Conservation (phyloP, 495 filamentous ascomycete species). For the Xylaria flabelliformis region DNA sequence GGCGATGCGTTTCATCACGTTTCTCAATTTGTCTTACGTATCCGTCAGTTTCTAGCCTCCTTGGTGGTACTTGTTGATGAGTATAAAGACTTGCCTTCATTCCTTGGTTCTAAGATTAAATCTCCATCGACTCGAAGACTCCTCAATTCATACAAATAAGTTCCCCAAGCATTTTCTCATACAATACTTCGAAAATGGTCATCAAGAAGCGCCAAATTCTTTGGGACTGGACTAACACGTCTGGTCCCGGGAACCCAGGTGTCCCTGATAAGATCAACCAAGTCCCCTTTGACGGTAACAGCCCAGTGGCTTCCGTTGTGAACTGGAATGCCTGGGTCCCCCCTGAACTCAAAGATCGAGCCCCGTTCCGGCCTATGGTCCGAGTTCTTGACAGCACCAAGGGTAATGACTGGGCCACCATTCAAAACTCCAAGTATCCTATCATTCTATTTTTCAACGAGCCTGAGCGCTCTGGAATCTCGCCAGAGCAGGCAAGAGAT, state of each 20-base stretch:
- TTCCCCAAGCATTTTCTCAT: not conserved
- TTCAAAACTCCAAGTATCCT: conserved; percentile 36
- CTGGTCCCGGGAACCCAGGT: conserved; percentile 35
- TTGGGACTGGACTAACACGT: conserved; percentile 57
- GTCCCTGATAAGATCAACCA: conserved; percentile 45
- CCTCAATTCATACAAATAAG: not conserved
- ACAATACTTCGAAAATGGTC: conserved; percentile 30
- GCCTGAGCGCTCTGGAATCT: conserved; percentile 51
- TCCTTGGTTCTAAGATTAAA: too few relatives aligned
- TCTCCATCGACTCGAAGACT: not conserved
- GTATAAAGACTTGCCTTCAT: conserved; percentile 8
- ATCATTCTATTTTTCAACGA: conserved; percentile 57
- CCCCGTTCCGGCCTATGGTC: conserved; percentile 53
- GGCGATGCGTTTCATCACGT: not conserved
- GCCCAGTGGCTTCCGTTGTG: conserved; percentile 45
- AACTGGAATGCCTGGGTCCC: conserved; percentile 59
- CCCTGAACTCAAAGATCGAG: conserved; percentile 50
- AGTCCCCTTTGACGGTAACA: conserved; percentile 33
- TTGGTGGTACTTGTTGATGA: not conserved
- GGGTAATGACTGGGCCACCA: conserved; percentile 48
- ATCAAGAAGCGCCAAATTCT: conserved; percentile 52
- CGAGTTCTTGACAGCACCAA: conserved; percentile 40
- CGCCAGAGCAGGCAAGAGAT: conserved; percentile 48
- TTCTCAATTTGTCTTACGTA: not conserved
- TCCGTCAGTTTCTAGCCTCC: too few relatives aligned